Evolutionary conservation across 192 early-diverging fungal genomes (phyloP).

Genomic region (Coemansia umbellata): DNA sequence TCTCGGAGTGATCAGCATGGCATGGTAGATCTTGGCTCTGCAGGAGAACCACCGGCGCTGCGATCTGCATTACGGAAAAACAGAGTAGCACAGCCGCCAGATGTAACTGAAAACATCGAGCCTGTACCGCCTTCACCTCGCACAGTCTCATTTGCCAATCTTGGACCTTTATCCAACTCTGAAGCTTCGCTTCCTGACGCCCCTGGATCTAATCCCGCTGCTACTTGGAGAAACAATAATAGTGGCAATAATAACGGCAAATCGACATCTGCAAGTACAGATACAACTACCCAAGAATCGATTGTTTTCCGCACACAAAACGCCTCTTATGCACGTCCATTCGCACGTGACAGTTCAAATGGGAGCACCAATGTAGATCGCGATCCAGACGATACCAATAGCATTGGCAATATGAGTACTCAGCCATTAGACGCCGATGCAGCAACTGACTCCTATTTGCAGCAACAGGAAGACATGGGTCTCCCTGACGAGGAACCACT

Average conservation of each 20-base stretch:
- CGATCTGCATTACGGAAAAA: constrained; percentile 29
- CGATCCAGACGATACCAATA: not conserved
- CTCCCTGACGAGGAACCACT: no score
- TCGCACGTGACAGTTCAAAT: no score
- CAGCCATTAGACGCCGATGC: constrained; percentile 6
- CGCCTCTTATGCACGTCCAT: no score
- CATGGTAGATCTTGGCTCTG: not conserved
- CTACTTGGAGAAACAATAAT: no score
- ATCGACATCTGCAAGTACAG: no score
- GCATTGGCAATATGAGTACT: no score
- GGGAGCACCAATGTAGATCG: no score
- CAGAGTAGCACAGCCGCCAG: constrained; percentile 3
- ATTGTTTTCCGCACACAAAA: constrained; percentile 6
- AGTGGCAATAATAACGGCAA: no score
- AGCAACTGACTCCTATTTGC: no score
- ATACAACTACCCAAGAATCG: constrained; percentile 11
- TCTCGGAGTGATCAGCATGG: constrained; percentile 17
- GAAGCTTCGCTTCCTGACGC: not conserved
- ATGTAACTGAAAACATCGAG: not conserved
- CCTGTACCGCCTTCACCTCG: not conserved
- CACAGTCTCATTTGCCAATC: constrained; percentile 16
- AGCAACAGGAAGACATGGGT: no score
- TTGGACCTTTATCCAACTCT: constrained; percentile 2
- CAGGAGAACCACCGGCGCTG: constrained; percentile 8
- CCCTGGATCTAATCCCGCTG: no score